Evolutionary conservation across 352 stramenopile species (phyloP), one percentile per base, ranked within the genome.

Genomic region (Paralagenidium karlingii): DNA sequence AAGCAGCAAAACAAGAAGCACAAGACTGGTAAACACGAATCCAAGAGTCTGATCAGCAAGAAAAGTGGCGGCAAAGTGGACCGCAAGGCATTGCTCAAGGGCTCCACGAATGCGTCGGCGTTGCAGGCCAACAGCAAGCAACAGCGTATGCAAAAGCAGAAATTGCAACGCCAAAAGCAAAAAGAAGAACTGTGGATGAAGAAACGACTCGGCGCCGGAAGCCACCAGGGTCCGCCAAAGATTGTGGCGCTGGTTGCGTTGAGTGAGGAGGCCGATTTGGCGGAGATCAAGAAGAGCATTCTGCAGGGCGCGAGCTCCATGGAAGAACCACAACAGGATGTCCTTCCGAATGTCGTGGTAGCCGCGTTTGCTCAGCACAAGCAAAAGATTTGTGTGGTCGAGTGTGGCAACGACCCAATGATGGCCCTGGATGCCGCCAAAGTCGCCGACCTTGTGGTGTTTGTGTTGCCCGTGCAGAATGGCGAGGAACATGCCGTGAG

Each of bases 1-100:
- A 93, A 94, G 62, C 83, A 95, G 63, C 68, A 64, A 29, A 95
- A 95, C 64, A 92, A 92, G 59, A 90, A 94, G 64, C 83, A 94
- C 66, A 94, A 95, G 62, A 70, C 55, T 13, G 78, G 78, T 0
- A 66, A 65, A 18, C 75, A 92, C 68, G 79, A 77, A 30, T 74
- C 77, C 51, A 95, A 94, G 68, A 76, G 67, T 28, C 43, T 70
- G 53, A 46, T 85, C 33, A 50, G 61, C 42, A 79, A 81, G 46
- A 61, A 67, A 28, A 62, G 55, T 8, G 77, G 77, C 42, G 77
- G 77, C 40, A 91, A 88, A 49, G 58, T 91, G 29, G 74, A 91
- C 41, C 53, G 55, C 27, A 59, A 63, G 8, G 57, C 26, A 36
- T 49, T 25, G 28, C 11, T 16, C 43, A 38, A 38, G 55, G 18